Base-by-base conservation (phyloP, 2,329 filamentous ascomycete genomes). In the Dryadomyces quercus-mongolicae region DNA sequence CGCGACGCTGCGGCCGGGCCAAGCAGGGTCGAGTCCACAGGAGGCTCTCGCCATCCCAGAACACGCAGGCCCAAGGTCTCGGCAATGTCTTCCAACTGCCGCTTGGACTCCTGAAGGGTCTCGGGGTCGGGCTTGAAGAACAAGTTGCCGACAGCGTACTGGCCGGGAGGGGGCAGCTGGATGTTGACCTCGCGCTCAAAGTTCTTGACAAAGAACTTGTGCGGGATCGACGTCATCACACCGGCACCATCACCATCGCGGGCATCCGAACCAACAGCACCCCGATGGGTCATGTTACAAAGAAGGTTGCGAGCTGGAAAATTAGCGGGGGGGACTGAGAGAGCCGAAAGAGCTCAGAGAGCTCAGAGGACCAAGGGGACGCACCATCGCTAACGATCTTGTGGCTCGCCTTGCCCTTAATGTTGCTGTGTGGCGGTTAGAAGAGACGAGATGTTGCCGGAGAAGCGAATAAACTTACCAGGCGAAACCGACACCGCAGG, bases 231-330 rank as follows among this genome's bases (percentile, higher is more conserved):
- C 62, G 92, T 97, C 93, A 98, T 98, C 67, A 97, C 92, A 81
- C 93, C 93, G 64, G 93, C 93, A 70, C 93, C 93, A 69, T 98
- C 93, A 68, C 93, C 93, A 69, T 98, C 93, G 77, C 93, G 86
- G 66, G 90, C 90, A 76, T 98, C 93, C 57, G 93, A 97, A 63
- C 93, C 93, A 64, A 97, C 92, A 60, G 93, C 93, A 77, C 93
- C 93, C 70, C 93, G 86, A 77, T 98, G 93, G 78, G 93, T 97
- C 93, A 98, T 98, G 80, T 98, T 97, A 80, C 93, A 98, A 60
- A 98, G 84, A 58, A 98, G 78, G 72, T 91, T 95, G 61, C 88
- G 86, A 62, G 91, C 88, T 93, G 60, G 42, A 13, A n/a, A n/a
- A n/a, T n/a, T n/a, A n/a, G n/a, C n/a, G n/a, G n/a, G n/a, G n/a